Evolutionary conservation across 306 rosid species (phyloP).

Genomic region (Sechiopsis laciniata): DNA sequence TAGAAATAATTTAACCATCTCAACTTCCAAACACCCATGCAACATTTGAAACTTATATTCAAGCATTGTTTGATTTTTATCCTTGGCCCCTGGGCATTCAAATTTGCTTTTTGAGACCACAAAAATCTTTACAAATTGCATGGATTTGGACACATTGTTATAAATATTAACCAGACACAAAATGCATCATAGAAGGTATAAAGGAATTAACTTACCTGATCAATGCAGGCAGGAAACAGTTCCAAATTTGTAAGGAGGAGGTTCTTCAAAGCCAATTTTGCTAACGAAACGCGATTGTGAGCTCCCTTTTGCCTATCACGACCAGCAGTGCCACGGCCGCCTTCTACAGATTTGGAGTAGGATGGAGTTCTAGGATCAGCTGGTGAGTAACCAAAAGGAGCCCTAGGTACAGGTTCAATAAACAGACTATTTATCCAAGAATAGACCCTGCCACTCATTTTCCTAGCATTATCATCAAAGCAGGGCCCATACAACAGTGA

Average conservation of each 20-base stretch:
- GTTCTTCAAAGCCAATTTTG: conserved; percentile 89
- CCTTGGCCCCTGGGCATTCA: not conserved
- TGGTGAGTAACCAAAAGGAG: conserved; percentile 97
- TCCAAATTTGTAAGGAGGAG: conserved; percentile 89
- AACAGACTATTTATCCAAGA: conserved; percentile 96
- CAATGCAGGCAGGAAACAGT: conserved; percentile 94
- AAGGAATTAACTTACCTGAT: conserved; percentile 54
- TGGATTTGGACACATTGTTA: not conserved
- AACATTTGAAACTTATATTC: not conserved
- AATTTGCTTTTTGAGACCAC: not conserved
- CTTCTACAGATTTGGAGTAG: conserved; percentile 72
- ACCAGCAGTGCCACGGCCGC: conserved; percentile 71
- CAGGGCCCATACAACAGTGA: conserved; percentile 95
- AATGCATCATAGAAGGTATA: conserved; percentile 11
- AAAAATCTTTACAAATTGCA: not conserved
- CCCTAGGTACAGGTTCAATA: conserved; percentile 86
- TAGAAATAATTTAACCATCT: not conserved
- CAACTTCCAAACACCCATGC: conserved; percentile 9
- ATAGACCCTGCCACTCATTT: conserved; percentile 96
- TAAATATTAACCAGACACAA: not conserved
- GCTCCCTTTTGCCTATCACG: conserved; percentile 96
- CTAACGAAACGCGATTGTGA: conserved; percentile 78
- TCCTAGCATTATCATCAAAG: conserved; percentile 99
- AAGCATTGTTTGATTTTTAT: not conserved
- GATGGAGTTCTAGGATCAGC: conserved; percentile 99